phyloP scores from a whole-genome alignment of 768 basidiomycete species.

The Lactifluus volemus region DNA sequence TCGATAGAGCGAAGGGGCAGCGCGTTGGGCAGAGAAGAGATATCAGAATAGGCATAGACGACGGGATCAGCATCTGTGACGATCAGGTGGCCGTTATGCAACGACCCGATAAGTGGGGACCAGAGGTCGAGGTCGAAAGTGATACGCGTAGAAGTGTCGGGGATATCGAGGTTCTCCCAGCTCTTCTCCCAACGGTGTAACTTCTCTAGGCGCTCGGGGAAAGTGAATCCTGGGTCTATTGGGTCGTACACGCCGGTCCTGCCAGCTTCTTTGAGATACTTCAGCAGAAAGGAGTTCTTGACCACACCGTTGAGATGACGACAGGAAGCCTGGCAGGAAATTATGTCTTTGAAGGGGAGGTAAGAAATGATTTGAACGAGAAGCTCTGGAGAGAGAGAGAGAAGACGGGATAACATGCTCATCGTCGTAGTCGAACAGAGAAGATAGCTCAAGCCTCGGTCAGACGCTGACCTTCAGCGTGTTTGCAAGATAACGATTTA shows the following conservation, averaged over 20 bases:
- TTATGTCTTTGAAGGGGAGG: conserved; percentile 11
- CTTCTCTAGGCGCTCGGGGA: conserved; percentile 13
- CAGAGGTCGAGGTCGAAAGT: conserved; percentile 13
- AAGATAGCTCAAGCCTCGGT: too few relatives aligned
- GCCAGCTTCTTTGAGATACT: conserved; percentile 14
- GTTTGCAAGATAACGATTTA: too few relatives aligned
- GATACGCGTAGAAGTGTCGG: conserved; percentile 3
- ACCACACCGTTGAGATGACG: conserved; percentile 11
- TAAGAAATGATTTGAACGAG: conserved; percentile 16
- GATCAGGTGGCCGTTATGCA: conserved; percentile 12
- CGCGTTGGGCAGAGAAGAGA: conserved; percentile 3
- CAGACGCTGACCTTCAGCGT: too few relatives aligned
- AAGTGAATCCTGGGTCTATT: conserved; percentile 4
- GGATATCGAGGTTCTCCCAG: conserved; percentile 15
- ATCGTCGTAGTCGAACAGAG: neutral
- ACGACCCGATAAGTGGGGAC: conserved; percentile 15
- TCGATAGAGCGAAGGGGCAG: conserved; percentile 6
- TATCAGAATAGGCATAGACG: conserved; percentile 12
- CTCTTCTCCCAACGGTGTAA: conserved; percentile 11
- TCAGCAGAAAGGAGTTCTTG: conserved; percentile 13
- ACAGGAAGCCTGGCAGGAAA: conserved; percentile 13
- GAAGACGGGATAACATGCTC: conserved; percentile 4
- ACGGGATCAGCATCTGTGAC: conserved; percentile 11
- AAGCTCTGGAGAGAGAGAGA: conserved; percentile 13
- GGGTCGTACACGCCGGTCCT: conserved; percentile 14